These are phyloP conservation scores for Coemansia sp. DNA, from an alignment of 192 early-diverging fungal genomes.

Conservation along the genomic window DNA sequence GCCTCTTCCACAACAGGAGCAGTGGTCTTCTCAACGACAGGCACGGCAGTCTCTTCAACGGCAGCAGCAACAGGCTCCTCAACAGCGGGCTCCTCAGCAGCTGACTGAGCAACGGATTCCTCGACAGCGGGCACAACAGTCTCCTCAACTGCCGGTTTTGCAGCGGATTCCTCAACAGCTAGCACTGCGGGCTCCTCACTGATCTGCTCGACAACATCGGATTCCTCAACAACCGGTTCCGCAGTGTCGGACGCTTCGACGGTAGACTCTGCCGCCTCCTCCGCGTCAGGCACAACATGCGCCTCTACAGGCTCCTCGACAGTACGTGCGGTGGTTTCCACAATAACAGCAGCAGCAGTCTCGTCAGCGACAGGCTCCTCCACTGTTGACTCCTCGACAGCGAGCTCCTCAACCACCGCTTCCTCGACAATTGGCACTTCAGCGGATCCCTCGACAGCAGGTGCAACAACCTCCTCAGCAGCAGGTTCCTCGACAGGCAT, in stretches of 20 bases:
- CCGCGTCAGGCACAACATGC: too few relatives aligned
- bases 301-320: not conserved
- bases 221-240: constrained; percentile 1
- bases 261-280: too few relatives aligned
- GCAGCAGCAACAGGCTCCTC: not conserved
- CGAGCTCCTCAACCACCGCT: not conserved
- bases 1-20: not conserved
- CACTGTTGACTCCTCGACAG: not conserved
- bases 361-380: not conserved
- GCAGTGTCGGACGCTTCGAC: too few relatives aligned
- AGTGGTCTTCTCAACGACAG: not conserved
- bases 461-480: too few relatives aligned
- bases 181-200: not conserved
- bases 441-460: not conserved
- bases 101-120: not conserved
- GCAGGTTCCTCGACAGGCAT: not conserved
- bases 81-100: not conserved
- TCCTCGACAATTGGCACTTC: too few relatives aligned
- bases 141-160: not conserved
- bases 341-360: not conserved
- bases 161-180: not conserved
- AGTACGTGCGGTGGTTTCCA: too few relatives aligned
- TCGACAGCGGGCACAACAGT: not conserved
- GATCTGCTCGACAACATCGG: not conserved
- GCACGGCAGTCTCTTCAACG: not conserved